Evolutionary conservation across 2,329 filamentous ascomycete genomes (phyloP), one percentile per base, ranked within the genome.

Genomic region (Fusarium kyushuense): DNA sequence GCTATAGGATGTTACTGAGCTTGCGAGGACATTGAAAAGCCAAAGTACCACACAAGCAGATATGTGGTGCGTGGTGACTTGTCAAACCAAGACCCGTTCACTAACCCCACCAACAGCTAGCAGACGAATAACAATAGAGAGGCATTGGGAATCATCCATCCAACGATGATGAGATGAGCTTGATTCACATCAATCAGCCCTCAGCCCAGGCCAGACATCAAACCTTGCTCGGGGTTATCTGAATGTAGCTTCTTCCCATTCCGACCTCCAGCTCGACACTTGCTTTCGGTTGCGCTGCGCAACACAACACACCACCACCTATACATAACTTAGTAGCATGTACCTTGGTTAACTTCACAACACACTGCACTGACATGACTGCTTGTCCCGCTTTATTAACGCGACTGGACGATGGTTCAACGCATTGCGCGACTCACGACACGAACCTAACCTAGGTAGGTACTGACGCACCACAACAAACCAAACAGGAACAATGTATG

Each of bases 21-120:
- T 42, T 58, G 60, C 21, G 41, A 16, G 47, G 60, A 46, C 45
- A 51, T 46, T 21, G 43, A 62, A 60, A 51, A 60, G 49, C 45
- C 29, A 29, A 72, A 67, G 71, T 73, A 73, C 58, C 67, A 43
- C 42, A 40, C 58, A 48, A 10, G 71, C 69, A 60, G 29, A 51
- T 29, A 35, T 56, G 33, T 58, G 49, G 67, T 65, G 69, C 51
- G 42, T 40, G 60, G 71, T 71, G 68, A 73, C 71, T 68, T 71
- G 59, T 53, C 29, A 54, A 32, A 49, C 57, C 57, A 35, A 55
- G 40, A 53, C 51, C 23, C 46, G 35, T 45, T 40, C 43, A 60
- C 55, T 40, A 59, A 66, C 53, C 48, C 66, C 65, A 65, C 54
- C 46, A 65, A 56, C 54, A 60, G 47, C 66, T 70, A 68, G 23